Base-by-base conservation (phyloP, 2,329 filamentous ascomycete species). In the Botrytis tulipae region DNA sequence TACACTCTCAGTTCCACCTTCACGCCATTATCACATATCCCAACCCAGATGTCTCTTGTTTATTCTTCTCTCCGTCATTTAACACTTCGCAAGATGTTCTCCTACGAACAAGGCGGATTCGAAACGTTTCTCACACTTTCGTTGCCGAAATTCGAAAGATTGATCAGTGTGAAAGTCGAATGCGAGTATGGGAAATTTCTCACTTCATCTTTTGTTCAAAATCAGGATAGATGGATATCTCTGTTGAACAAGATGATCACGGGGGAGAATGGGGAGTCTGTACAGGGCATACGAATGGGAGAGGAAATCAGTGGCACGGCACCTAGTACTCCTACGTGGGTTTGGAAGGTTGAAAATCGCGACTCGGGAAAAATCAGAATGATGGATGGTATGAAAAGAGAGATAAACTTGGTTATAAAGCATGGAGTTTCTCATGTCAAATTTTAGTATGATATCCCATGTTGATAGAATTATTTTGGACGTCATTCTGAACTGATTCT, bases 231-330 rank as follows among this genome's bases (percentile, higher is more conserved):
- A 18, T 67, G 44, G 22, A 37, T 10, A 18, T 32, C 48, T 20
- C 14, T 51, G 3, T 7, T 67, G 63, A 16, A 67, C 1, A 37
- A 20, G 6, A 66, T 37, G 22, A 29, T 51, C 14, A 51, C 20
- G 7, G 44, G 32, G 6, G 22, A 51, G 3, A n/a, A 67, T 37
- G 44, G 44, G 0, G 63, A 67, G 1, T 18, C 0, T 10, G 44
- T 51, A 12, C 48, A 37, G 1, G 63, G 44, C 4, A 32, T 40
- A 5, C 25, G 25, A 7, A 10, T 37, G 9, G 20, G 5, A n/a
- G 2, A n/a, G 10, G 22, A n/a, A n/a, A 0, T 4, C 25, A 40
- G 12, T 37, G 32, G n/a, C 7, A 20, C 1, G 8, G 1, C 2
- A n/a, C 44, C 12, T 1, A 3, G 22, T 37, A 7, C 32, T n/a